phyloP scores from a whole-genome alignment of 345 rosid species.

The Raphanus sativus region DNA sequence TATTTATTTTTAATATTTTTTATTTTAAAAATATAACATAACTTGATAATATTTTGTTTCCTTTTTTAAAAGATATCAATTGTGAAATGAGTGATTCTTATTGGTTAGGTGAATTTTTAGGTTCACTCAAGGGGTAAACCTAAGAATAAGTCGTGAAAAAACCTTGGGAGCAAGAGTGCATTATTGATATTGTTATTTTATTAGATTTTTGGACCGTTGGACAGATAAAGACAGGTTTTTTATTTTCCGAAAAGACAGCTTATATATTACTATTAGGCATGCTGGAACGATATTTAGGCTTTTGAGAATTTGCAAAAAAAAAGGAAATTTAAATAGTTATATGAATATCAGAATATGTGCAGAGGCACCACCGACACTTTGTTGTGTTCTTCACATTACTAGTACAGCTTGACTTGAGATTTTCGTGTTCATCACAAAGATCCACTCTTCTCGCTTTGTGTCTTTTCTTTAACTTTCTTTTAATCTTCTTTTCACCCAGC shows the following conservation, averaged over 20 bases:
- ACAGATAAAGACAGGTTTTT: conserved; percentile 23
- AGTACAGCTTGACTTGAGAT: conserved; percentile 17
- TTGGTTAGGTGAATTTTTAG: too few species aligned
- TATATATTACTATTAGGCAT: conserved; percentile 9
- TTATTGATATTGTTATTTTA: not conserved
- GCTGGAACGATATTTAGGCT: conserved; percentile 9
- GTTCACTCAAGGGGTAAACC: too few species aligned
- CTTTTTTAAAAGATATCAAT: too few species aligned
- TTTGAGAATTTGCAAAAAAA: not conserved
- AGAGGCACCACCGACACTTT: conserved; percentile 36
- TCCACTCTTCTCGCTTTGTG: conserved; percentile 18
- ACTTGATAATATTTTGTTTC: too few species aligned
- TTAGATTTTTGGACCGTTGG: conserved; percentile 33
- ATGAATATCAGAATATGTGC: not conserved
- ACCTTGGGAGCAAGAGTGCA: conserved; percentile 1
- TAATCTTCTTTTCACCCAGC: conserved; percentile 25
- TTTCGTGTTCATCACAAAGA: conserved; percentile 7
- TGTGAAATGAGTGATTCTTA: too few species aligned
- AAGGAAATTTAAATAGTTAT: not conserved
- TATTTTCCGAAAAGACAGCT: conserved; percentile 27
- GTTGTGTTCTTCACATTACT: conserved; percentile 12
- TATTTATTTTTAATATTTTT: too few species aligned
- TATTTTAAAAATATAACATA: too few species aligned
- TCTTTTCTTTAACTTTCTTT: not conserved
- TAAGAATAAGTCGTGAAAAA: too few species aligned